Conservation (phyloP, 331 rosid species). For the Malus hybrid region DNA sequence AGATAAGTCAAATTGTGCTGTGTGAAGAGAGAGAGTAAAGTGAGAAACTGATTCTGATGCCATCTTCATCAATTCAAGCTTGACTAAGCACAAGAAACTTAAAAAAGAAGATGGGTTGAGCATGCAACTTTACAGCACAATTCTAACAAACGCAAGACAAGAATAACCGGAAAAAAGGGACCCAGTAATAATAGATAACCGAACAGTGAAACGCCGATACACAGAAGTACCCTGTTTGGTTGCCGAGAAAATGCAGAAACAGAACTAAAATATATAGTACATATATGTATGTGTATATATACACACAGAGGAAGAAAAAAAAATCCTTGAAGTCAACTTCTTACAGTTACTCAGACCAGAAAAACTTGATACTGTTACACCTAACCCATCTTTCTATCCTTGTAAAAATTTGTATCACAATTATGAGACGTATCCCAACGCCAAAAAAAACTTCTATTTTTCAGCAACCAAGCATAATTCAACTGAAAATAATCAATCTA, state of each 20-base stretch:
- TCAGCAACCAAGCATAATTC: not conserved
- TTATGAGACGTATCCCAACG: not conserved
- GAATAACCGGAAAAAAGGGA: slow-evolving; percentile 13
- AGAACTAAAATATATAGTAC: not conserved
- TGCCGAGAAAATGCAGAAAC: slow-evolving; percentile 13
- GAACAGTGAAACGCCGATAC: not conserved
- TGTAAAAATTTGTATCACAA: not conserved
- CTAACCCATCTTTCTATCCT: not conserved
- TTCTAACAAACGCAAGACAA: slow-evolving; percentile 28
- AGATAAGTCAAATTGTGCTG: not conserved
- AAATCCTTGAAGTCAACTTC: not conserved
- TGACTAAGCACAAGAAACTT: slow-evolving; percentile 16
- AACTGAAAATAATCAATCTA: not conserved
- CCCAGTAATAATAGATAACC: too few relatives aligned
- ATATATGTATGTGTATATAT: too few relatives aligned
- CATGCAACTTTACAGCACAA: slow-evolving; percentile 27
- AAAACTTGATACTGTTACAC: not conserved
- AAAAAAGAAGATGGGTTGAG: slow-evolving; percentile 17
- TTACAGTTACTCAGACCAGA: not conserved
- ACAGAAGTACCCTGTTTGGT: slow-evolving; percentile 8
- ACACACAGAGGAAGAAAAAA: not conserved
- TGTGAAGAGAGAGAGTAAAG: not conserved
- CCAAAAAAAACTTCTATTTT: not conserved
- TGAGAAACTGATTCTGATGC: slow-evolving; percentile 3
- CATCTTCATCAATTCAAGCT: slow-evolving; percentile 14